Percentiles rank a stretch among this genome's conserved stretches.
Evolutionary conservation across 257 asterid species (phyloP).

Genomic region (Scutellaria minor): DNA sequence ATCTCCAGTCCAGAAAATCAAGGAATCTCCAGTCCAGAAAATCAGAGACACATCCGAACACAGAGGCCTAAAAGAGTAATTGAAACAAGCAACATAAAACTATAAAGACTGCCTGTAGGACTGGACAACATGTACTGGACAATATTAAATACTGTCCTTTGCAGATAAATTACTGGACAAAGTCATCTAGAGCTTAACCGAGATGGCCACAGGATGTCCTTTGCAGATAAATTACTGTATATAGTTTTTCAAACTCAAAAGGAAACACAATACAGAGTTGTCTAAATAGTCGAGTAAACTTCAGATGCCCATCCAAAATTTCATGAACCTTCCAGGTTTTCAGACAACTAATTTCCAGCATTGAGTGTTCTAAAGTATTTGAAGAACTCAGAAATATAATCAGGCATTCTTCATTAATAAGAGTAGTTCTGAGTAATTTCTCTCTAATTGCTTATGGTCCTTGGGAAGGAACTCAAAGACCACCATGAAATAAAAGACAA

Average conservation of each 20-base stretch:
- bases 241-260: constrained; percentile 10
- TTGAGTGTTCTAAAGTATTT: constrained; percentile 2
- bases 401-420: background rate
- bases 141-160: constrained; percentile 3
- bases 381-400: background rate
- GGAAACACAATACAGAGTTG: background rate
- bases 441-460: background rate
- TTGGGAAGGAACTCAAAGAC: constrained; percentile 18
- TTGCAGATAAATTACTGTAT: background rate
- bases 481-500: constrained; percentile 1
- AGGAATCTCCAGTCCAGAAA: constrained; percentile 26
- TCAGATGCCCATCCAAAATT: constrained; percentile 22
- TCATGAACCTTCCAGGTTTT: background rate
- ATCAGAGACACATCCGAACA: constrained; percentile 12
- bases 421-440: background rate
- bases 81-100: background rate
- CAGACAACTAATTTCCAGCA: background rate
- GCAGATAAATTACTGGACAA: background rate
- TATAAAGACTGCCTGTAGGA: constrained; percentile 8
- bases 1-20: too few relatives aligned
- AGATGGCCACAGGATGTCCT: constrained; percentile 8
- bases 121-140: background rate
- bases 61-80: constrained; percentile 22
- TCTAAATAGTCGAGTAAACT: constrained; percentile 4
- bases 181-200: constrained; percentile 3